Conservation (phyloP, 2,329 filamentous ascomycete species). For the Chrysoporthe deuterocubensis region DNA sequence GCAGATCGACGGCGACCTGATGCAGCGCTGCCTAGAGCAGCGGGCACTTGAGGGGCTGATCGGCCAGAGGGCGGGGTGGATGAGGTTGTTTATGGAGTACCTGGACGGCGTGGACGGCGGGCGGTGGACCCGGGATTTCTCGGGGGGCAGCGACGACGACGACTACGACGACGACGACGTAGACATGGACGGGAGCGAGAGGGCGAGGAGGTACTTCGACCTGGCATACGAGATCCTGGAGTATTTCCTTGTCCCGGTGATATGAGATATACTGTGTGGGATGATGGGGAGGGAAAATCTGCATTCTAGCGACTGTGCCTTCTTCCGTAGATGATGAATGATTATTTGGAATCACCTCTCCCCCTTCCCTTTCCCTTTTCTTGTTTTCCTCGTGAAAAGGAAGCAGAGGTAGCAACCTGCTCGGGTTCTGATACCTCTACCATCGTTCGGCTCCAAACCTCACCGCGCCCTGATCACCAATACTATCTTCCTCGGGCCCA, state of each 20-base stretch:
- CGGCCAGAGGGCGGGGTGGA: conserved; percentile 19
- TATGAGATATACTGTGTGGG: conserved; percentile 41
- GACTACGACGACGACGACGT: conserved; percentile 31
- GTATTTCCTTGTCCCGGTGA: conserved; percentile 54
- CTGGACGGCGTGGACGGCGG: conserved; percentile 55
- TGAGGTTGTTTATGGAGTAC: conserved; percentile 53
- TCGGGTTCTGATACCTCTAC: too few relatives aligned
- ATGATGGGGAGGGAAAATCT: background rate
- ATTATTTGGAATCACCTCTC: too few relatives aligned
- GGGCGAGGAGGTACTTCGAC: conserved; percentile 45
- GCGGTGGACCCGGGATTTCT: conserved; percentile 42
- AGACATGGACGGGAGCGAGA: conserved; percentile 32
- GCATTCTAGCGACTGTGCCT: background rate
- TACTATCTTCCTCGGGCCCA: too few relatives aligned
- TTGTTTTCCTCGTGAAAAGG: too few relatives aligned
- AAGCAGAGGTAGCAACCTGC: too few relatives aligned
- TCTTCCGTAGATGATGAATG: background rate
- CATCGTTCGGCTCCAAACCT: too few relatives aligned
- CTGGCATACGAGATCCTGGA: conserved; percentile 59
- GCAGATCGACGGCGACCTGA: conserved; percentile 71
- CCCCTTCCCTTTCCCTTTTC: too few relatives aligned
- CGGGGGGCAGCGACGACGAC: conserved; percentile 32
- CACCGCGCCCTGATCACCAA: too few relatives aligned
- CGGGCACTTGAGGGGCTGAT: conserved; percentile 35
- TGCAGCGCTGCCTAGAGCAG: conserved; percentile 57